phyloP scores from a whole-genome alignment of 139 green algal species.

The Picochlorum sp. region DNA sequence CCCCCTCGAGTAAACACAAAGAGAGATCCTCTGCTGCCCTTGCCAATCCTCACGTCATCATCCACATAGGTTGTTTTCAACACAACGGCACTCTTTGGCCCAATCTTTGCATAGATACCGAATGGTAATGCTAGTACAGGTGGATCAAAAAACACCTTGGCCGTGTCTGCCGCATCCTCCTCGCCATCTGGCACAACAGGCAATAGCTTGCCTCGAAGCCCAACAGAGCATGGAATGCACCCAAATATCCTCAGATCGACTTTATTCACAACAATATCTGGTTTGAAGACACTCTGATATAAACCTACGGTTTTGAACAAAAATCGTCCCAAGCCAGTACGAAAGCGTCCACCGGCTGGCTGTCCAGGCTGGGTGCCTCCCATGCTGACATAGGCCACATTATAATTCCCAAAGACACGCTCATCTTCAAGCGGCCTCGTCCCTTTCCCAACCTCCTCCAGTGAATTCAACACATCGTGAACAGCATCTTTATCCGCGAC shows the following conservation, averaged over 20 bases:
- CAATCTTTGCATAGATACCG: constrained; percentile 47
- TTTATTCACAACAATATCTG: constrained; percentile 56
- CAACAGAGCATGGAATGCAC: constrained; percentile 45
- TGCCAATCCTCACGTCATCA: constrained; percentile 60
- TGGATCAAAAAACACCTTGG: constrained; percentile 66
- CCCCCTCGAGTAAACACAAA: constrained; percentile 70
- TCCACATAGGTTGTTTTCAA: constrained; percentile 76
- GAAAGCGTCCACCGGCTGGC: constrained; percentile 59
- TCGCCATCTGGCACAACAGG: constrained; percentile 25
- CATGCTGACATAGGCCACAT: constrained; percentile 42
- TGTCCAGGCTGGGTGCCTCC: constrained; percentile 30
- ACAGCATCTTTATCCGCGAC: constrained; percentile 8
- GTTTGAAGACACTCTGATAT: constrained; percentile 60
- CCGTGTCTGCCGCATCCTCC: constrained; percentile 38
- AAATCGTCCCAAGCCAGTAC: constrained; percentile 37
- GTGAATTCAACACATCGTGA: constrained; percentile 32
- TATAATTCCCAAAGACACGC: constrained; percentile 67
- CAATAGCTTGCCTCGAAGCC: constrained; percentile 48
- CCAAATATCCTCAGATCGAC: constrained; percentile 56
- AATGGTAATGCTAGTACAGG: constrained; percentile 38
- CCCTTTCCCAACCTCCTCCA: constrained; percentile 41
- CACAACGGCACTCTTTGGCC: constrained; percentile 44
- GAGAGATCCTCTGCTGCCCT: constrained; percentile 51
- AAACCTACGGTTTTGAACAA: constrained; percentile 61
- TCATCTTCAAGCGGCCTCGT: constrained; percentile 53